Evolutionary conservation across 345 rosid genomes (phyloP), one percentile per base, ranked within the genome.

Genomic region (Populus tremula): DNA sequence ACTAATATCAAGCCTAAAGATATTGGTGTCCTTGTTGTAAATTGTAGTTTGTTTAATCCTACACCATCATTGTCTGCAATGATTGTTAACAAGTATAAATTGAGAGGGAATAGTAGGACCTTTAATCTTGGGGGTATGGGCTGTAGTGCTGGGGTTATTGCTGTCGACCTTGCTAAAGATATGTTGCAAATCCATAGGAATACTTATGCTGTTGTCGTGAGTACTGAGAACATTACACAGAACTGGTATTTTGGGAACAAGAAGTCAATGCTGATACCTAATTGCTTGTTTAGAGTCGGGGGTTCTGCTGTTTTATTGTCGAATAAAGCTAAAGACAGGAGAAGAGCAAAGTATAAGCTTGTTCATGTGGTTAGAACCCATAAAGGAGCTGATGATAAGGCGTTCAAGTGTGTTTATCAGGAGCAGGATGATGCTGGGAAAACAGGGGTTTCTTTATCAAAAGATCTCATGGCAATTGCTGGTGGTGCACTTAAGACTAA

Each of bases 201-300:
- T 72, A 90, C 94, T 66, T 90, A 85, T 69, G 98, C 94, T 43
- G 89, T 94, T 73, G 98, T 93, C 69, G 94, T 91, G 14, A 94
- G 98, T 53, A 94, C 98, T 0, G 98, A 94, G 85, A 94, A 90
- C 75, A 91, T 93, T 1, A 94, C 98, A 5, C 97, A 93, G 83
- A 94, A 93, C 64, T 90, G 98, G 98, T 94, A 94, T 69, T 94
- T 91, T 70, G 98, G 98, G 73, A 94, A 93, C 80, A 90, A 85
- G 81, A 94, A 94, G 73, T 88, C 98, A 0, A 91, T 94, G 98
- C 36, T 94, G 83, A 90, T 94, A 7, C 98, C 98, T 9, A 94
- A 94, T 68, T 94, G 98, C 75, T 78, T 94, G 87, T 94, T 94
- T 75, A 81, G 98, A 62, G 92, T 92, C 9, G 97, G 98, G 14